Conservation (phyloP, 2,329 filamentous ascomycete species). For the Fusarium sp. region DNA sequence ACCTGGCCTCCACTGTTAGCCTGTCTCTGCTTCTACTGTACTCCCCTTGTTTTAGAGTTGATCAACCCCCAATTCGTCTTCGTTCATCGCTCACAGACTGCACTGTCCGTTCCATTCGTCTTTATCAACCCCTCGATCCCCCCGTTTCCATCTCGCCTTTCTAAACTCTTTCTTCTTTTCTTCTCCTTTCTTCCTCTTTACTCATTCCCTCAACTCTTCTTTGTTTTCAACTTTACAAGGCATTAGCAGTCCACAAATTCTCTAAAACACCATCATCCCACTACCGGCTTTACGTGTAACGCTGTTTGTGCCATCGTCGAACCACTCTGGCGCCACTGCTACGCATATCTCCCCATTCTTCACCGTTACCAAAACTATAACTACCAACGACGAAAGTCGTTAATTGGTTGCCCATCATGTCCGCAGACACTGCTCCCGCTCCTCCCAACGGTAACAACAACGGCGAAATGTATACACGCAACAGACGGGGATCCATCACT, state of each 20-base stretch:
- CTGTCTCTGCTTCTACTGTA: conserved; percentile 23
- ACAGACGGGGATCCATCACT: conserved; percentile 67
- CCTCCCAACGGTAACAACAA: conserved; percentile 46
- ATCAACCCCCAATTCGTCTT: conserved; percentile 40
- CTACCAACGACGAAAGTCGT: conserved; percentile 39
- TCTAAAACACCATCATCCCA: conserved; percentile 28
- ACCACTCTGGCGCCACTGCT: conserved; percentile 45
- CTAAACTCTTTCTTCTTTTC: conserved; percentile 22
- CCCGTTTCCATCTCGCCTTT: conserved; percentile 17
- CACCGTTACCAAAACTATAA: conserved; percentile 45
- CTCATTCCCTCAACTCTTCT: conserved; percentile 23
- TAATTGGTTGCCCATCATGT: conserved; percentile 45
- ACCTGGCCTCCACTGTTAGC: conserved; percentile 9
- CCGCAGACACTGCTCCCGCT: conserved; percentile 49
- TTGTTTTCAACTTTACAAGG: conserved; percentile 24
- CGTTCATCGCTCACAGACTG: conserved; percentile 26
- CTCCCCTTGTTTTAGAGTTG: conserved; percentile 45
- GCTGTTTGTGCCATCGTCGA: conserved; percentile 41
- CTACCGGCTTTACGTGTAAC: conserved; percentile 44
- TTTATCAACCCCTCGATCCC: conserved; percentile 42
- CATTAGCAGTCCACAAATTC: conserved; percentile 38
- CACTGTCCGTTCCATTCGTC: conserved; percentile 19
- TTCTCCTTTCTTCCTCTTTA: conserved; percentile 9
- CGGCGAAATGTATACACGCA: conserved; percentile 56
- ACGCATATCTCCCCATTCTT: conserved; percentile 39